These are phyloP conservation scores for Candida tammaniensis DNA, from an alignment of 805 yeast species.

Conservation along the genomic window DNA sequence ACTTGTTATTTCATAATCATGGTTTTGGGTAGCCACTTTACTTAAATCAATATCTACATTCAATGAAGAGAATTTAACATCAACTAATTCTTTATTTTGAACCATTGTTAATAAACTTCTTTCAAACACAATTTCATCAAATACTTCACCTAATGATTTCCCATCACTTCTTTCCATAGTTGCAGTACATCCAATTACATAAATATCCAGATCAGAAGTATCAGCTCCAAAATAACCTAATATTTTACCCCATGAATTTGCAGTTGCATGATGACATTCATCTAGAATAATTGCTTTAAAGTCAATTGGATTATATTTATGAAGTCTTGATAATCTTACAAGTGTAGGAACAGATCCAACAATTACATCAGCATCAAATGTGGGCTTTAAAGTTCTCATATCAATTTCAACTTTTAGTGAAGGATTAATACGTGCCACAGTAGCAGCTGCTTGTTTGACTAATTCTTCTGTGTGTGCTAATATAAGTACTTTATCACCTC, in stretches of 20 bases:
- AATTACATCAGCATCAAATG: constrained; percentile 54
- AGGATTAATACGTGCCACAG: constrained; percentile 50
- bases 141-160: constrained; percentile 50
- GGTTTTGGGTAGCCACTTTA: constrained; percentile 25
- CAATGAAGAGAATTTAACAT: constrained; percentile 63
- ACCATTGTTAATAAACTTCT: constrained; percentile 66
- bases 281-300: constrained; percentile 77
- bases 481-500: constrained; percentile 48
- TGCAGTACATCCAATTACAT: constrained; percentile 84
- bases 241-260: constrained; percentile 59
- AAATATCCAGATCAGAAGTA: constrained; percentile 39
- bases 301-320: constrained; percentile 52
- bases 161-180: constrained; percentile 80
- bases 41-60: constrained; percentile 44
- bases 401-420: constrained; percentile 58
- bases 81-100: constrained; percentile 63
- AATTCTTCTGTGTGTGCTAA: constrained; percentile 82
- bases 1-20: constrained; percentile 54
- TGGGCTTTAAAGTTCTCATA: constrained; percentile 54
- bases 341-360: constrained; percentile 78
- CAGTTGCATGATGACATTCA: constrained; percentile 91
- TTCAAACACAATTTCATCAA: constrained; percentile 75
- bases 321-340: constrained; percentile 43
- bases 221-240: constrained; percentile 57
- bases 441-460: constrained; percentile 62